Evolutionary conservation across 345 rosid species (phyloP).

Genomic region (Mangifera indica): DNA sequence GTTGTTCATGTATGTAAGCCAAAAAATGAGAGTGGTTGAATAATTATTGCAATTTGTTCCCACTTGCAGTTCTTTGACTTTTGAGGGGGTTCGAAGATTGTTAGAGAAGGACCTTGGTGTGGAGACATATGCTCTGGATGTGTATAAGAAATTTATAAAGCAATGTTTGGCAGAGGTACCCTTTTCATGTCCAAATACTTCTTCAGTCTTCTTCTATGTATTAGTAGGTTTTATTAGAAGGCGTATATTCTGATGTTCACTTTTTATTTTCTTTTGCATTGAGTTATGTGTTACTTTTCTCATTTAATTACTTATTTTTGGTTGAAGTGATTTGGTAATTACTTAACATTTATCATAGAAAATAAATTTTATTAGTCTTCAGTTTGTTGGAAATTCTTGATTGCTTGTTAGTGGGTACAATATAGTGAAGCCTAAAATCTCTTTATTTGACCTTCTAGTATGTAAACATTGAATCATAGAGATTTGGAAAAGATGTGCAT

Average conservation of each 20-base stretch:
- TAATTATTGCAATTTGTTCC: no score
- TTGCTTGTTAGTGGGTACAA: background rate
- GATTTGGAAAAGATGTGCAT: background rate
- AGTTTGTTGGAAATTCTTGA: background rate
- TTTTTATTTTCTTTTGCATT: background rate
- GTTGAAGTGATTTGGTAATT: background rate
- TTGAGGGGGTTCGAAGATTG: slow-evolving; percentile 80
- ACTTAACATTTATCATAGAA: background rate
- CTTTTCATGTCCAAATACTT: background rate
- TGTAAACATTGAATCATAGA: no score
- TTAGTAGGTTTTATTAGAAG: background rate
- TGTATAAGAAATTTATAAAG: slow-evolving; percentile 69
- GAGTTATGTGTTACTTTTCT: background rate
- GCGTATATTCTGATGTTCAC: background rate
- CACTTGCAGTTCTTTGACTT: slow-evolving; percentile 60
- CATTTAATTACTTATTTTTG: background rate
- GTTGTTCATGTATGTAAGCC: background rate
- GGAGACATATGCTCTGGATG: slow-evolving; percentile 65
- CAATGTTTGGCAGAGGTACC: slow-evolving; percentile 57
- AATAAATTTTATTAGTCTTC: slow-evolving; percentile 4
- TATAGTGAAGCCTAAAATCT: no score
- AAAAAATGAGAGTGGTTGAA: background rate
- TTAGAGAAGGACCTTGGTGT: slow-evolving; percentile 80
- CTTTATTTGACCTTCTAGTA: no score
- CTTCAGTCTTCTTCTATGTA: background rate